Evolutionary conservation across 352 stramenopile species (phyloP).

Genomic region (Phytophthora syringae): DNA sequence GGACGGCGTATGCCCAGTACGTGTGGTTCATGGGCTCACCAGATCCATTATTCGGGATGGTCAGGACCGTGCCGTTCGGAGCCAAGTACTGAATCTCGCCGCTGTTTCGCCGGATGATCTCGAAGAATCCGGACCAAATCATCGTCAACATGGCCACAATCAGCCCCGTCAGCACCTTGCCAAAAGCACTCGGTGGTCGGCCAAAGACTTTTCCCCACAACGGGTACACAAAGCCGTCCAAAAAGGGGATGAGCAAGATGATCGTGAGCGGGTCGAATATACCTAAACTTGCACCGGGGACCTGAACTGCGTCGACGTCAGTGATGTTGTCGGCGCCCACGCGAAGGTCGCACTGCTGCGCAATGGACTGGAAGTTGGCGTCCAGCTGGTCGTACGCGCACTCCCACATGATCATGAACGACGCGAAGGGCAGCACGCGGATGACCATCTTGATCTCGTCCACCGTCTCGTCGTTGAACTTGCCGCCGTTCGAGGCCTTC

Average conservation of each 20-base stretch:
- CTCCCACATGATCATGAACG: constrained; percentile 92
- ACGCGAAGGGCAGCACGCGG: constrained; percentile 84
- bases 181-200: constrained; percentile 72
- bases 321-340: constrained; percentile 40
- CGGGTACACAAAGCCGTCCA: constrained; percentile 81
- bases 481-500: constrained; percentile 79
- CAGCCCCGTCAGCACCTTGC: constrained; percentile 81
- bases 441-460: constrained; percentile 90
- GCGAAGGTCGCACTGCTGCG: constrained; percentile 84
- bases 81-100: constrained; percentile 48
- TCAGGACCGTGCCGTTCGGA: constrained; percentile 22
- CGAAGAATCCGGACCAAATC: constrained; percentile 87
- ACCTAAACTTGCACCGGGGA: constrained; percentile 79
- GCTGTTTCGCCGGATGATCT: constrained; percentile 69
- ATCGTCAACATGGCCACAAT: constrained; percentile 83
- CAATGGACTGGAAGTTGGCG: constrained; percentile 89
- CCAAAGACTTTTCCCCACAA: constrained; percentile 61
- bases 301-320: constrained; percentile 50
- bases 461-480: constrained; percentile 83
- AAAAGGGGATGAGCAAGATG: constrained; percentile 76
- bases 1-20: constrained; percentile 81
- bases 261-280: constrained; percentile 90
- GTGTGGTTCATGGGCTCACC: constrained; percentile 82
- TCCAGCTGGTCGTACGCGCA: constrained; percentile 88
- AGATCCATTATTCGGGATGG: constrained; percentile 64